Conservation (phyloP, 2,329 filamentous ascomycete genomes). For the Fusarium beomiforme region DNA sequence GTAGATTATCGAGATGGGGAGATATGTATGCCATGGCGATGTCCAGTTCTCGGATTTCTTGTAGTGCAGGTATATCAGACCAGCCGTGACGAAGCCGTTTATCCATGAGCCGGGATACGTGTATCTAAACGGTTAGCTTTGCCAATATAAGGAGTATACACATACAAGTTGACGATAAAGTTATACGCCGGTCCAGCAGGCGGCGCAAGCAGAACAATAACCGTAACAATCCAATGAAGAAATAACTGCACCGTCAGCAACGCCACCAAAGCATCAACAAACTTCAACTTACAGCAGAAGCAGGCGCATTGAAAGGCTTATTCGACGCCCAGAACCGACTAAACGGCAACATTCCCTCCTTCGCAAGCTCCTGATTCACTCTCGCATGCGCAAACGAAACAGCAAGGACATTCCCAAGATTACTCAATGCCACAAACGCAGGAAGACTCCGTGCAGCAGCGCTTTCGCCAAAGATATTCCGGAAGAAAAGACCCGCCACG, state of each 20-base stretch:
- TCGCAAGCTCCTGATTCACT: constrained; percentile 73
- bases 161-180: constrained; percentile 67
- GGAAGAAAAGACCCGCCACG: constrained; percentile 70
- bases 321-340: constrained; percentile 75
- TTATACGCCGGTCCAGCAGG: constrained; percentile 75
- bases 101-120: constrained; percentile 66
- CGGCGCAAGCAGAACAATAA: constrained; percentile 72
- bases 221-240: constrained; percentile 72
- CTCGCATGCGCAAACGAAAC: constrained; percentile 69
- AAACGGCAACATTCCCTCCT: constrained; percentile 74
- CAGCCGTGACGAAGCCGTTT: constrained; percentile 60
- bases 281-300: constrained; percentile 60
- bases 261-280: not conserved
- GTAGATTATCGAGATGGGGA: constrained; percentile 60
- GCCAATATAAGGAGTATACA: rapidly evolving
- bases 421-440: constrained; percentile 68
- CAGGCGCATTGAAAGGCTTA: constrained; percentile 72
- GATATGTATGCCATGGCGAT: constrained; percentile 61
- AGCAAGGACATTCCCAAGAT: constrained; percentile 70
- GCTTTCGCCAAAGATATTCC: constrained; percentile 67
- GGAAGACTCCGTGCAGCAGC: constrained; percentile 61
- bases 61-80: constrained; percentile 62
- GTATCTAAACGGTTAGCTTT: constrained; percentile 44
- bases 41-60: constrained; percentile 62
- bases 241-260: constrained; percentile 55